Conservation (phyloP, 805 yeast species). For the Ogataea zsoltii region DNA sequence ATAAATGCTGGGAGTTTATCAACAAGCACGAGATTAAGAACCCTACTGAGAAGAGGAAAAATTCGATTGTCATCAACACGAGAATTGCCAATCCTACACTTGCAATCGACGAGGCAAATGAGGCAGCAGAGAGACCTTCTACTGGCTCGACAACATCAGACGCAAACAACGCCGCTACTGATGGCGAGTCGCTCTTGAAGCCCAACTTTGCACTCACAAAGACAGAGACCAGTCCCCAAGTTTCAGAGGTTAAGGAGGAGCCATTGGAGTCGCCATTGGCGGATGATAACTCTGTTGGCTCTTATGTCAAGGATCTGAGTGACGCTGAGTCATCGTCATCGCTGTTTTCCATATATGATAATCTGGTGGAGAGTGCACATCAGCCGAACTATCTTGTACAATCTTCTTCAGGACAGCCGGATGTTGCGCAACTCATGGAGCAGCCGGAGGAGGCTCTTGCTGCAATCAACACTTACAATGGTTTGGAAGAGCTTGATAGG, state of each 20-base stretch:
- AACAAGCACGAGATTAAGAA: slow-evolving; percentile 33
- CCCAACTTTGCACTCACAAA: slow-evolving; percentile 2
- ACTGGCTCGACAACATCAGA: no score
- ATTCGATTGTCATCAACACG: slow-evolving; percentile 33
- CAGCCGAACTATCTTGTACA: neutral
- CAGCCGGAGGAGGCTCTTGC: neutral
- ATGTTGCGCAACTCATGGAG: slow-evolving; percentile 1
- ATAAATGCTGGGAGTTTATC: slow-evolving; percentile 68
- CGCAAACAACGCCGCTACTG: no score
- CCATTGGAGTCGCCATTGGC: slow-evolving; percentile 11
- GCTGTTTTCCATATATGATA: slow-evolving; percentile 7
- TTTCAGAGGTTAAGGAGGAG: slow-evolving; percentile 4
- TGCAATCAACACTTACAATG: slow-evolving; percentile 16
- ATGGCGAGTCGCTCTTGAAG: slow-evolving; percentile 9
- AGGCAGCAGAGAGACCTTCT: slow-evolving; percentile 4
- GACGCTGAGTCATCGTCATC: slow-evolving; percentile 14
- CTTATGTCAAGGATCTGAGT: slow-evolving; percentile 4
- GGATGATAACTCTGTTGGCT: slow-evolving; percentile 2
- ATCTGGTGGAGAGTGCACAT: neutral
- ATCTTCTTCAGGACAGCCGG: slow-evolving; percentile 3
- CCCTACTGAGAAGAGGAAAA: slow-evolving; percentile 14
- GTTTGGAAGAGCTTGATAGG: slow-evolving; percentile 13
- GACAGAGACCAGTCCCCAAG: slow-evolving; percentile 4
- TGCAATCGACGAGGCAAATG: slow-evolving; percentile 20
- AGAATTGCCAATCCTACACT: slow-evolving; percentile 37